phyloP scores from a whole-genome alignment of 1,284 basidiomycete genomes.

The Tremellales sp. region DNA sequence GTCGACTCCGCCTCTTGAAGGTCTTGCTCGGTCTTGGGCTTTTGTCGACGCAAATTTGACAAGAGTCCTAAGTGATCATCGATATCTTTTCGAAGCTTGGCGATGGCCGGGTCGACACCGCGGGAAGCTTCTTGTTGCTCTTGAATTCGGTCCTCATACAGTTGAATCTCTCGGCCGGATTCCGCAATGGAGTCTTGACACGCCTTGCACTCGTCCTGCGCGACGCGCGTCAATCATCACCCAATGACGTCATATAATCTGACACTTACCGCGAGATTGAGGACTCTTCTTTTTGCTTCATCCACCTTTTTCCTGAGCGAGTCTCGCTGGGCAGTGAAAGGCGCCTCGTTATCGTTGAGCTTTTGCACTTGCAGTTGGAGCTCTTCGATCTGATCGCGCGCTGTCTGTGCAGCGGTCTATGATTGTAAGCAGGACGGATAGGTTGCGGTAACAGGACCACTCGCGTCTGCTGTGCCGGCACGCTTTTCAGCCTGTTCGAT shows the following conservation, averaged over 20 bases:
- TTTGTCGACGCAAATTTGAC: slow-evolving; percentile 5
- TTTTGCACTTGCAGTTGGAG: background rate
- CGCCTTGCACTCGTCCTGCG: no score
- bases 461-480: no score
- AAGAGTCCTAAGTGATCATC: background rate
- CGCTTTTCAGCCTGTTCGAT: no score
- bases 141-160: background rate
- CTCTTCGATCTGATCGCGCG: background rate
- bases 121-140: background rate
- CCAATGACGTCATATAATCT: no score
- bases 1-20: slow-evolving; percentile 2
- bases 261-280: no score
- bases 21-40: slow-evolving; percentile 6
- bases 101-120: background rate
- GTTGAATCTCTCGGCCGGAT: background rate
- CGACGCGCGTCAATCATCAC: no score
- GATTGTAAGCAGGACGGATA: no score
- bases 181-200: background rate
- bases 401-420: no score
- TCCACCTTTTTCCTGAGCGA: background rate
- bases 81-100: background rate
- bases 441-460: no score
- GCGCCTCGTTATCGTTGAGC: background rate
- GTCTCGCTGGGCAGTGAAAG: background rate
- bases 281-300: background rate